phyloP scores from a whole-genome alignment of 371 early-diverging fungal genomes.

The Parasitella parasitica region DNA sequence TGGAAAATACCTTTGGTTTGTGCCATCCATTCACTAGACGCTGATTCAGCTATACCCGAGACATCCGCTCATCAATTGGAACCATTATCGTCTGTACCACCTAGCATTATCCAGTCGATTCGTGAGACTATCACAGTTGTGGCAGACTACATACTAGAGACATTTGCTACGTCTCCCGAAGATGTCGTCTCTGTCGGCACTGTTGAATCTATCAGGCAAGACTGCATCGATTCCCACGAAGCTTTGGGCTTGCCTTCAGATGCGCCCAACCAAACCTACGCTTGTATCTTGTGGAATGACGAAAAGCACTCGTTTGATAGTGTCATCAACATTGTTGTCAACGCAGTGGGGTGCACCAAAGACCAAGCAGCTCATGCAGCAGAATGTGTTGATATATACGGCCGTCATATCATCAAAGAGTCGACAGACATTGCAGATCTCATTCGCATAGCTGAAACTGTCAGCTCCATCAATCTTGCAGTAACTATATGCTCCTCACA shows the following conservation, averaged over 20 bases:
- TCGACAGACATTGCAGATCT: constrained; percentile 63
- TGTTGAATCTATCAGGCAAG: constrained; percentile 26
- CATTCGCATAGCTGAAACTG: constrained; percentile 61
- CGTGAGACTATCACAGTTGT: constrained; percentile 77
- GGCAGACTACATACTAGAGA: constrained; percentile 85
- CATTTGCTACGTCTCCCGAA: constrained; percentile 77
- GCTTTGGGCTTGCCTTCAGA: constrained; percentile 44
- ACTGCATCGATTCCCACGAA: constrained; percentile 32
- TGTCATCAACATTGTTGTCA: constrained; percentile 77
- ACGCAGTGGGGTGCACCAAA: constrained; percentile 60
- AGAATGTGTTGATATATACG: constrained; percentile 54
- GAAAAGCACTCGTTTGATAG: constrained; percentile 91
- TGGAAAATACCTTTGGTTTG: constrained; percentile 87
- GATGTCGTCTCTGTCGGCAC: constrained; percentile 29
- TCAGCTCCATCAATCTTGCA: constrained; percentile 72
- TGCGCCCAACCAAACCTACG: constrained; percentile 34
- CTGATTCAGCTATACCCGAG: constrained; percentile 1
- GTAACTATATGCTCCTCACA: constrained; percentile 82
- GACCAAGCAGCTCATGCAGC: constrained; percentile 24
- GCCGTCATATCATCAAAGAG: constrained; percentile 74
- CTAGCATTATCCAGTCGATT: constrained; percentile 55
- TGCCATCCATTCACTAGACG: constrained; percentile 75
- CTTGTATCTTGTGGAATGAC: constrained; percentile 93
- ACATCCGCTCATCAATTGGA: background rate
- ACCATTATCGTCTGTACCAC: constrained; percentile 39